Evolutionary conservation across 768 basidiomycete species (phyloP), one percentile per base, ranked within the genome.

Genomic region (Suillus tomentosus): DNA sequence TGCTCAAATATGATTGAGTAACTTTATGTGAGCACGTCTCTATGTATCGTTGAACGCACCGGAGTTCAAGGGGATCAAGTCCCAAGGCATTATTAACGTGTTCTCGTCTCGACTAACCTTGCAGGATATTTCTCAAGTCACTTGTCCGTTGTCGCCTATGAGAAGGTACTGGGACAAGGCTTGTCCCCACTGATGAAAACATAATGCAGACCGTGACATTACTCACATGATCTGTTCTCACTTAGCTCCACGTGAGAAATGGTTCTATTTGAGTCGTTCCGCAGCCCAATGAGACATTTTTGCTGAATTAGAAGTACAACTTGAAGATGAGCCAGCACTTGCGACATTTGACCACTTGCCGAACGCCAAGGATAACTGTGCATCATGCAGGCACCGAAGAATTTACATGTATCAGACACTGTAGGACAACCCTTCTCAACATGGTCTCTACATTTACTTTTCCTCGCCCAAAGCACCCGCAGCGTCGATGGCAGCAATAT

Each of bases 1-100:
- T 87, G 60, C 31, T 17, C 27, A 40, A 19, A 17, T 15, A 60
- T n/a, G n/a, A n/a, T 53, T 37, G 27, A 31, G 45, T 8, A 19
- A 48, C n/a, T 13, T 22, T n/a, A 17, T 7, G 22, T 42, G 17
- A 64, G 36, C 31, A 1, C 5, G 31, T 31, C 31, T 22, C 36
- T 45, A 51, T 27, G 19, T 19, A 24, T 48, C 19, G 5, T 37
- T 37, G 4, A 37, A 64, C 79, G 60, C 61, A 84, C 88, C 87
- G 66, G 87, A 85, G 74, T 87, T 89, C 39, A 88, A 77, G 70
- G 78, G 79, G 64, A 88, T 82, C 22, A 65, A 61, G 36, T 83
- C 79, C 84, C 88, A 89, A 77, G 87, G 83, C 87, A 90, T 88
- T 42, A 19, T 58, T 31, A 40, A 53, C 19, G 24, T 40, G 24